These are phyloP conservation scores for Aspergillus alliaceus DNA, from an alignment of 2,329 filamentous ascomycete species.

Conservation along the genomic window DNA sequence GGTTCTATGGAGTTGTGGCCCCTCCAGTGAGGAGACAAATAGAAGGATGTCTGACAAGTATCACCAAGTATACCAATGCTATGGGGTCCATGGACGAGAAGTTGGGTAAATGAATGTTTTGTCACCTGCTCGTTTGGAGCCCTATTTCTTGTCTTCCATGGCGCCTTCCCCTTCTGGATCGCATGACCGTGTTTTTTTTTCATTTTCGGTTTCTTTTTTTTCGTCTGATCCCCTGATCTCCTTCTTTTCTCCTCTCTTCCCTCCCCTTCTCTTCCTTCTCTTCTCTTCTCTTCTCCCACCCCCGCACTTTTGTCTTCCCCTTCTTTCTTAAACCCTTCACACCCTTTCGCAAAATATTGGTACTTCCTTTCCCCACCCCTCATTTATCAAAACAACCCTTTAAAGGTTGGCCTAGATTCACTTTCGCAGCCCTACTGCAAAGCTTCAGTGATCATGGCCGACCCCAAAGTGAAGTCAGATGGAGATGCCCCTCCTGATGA, in stretches of 20 bases:
- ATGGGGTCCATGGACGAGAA: too few relatives aligned
- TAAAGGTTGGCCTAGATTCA: not conserved
- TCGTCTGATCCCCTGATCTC: too few relatives aligned
- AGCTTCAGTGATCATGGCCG: conserved; percentile 12
- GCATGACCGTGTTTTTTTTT: not conserved
- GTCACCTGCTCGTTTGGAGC: conserved; percentile 5
- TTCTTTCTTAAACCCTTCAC: not conserved
- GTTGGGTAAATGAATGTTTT: too few relatives aligned
- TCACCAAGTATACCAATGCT: too few relatives aligned
- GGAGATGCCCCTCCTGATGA: not conserved
- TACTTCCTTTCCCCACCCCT: not conserved
- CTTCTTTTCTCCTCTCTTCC: not conserved
- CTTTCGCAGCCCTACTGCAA: not conserved
- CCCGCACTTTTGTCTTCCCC: not conserved
- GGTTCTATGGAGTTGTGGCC: too few relatives aligned
- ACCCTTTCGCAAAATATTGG: not conserved
- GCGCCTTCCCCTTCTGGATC: not conserved
- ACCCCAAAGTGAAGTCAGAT: conserved; percentile 11
- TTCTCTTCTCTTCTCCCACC: not conserved
- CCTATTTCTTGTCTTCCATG: not conserved
- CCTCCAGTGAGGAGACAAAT: too few relatives aligned
- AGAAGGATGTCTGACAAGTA: too few relatives aligned
- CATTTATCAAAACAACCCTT: not conserved
- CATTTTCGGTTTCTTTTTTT: not conserved
- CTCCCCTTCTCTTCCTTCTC: not conserved